These are phyloP conservation scores for Tylopilus rubrobrunneus DNA, from an alignment of 768 basidiomycete species.

Conservation along the genomic window DNA sequence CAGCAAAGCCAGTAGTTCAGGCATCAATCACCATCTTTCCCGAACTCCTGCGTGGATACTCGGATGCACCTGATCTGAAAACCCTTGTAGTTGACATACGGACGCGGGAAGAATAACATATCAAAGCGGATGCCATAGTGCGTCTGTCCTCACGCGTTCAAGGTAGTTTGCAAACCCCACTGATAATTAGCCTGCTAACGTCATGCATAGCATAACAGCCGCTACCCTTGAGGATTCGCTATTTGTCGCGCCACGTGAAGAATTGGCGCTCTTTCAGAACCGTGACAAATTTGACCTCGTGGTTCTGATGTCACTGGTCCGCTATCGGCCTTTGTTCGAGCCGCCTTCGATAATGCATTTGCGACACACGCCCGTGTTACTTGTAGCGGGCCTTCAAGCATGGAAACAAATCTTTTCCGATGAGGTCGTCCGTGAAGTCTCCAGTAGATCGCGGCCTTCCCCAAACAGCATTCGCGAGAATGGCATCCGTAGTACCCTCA, in stretches of 20 bases:
- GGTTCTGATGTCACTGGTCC: slow-evolving; percentile 52
- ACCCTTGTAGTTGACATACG: slow-evolving; percentile 82
- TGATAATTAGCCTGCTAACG: slow-evolving; percentile 8
- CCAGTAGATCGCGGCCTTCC: slow-evolving; percentile 11
- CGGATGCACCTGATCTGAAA: slow-evolving; percentile 44
- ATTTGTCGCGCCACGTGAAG: slow-evolving; percentile 61
- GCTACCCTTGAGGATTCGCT: slow-evolving; percentile 71
- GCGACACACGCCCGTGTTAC: slow-evolving; percentile 72
- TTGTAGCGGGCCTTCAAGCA: slow-evolving; percentile 79
- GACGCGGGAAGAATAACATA: slow-evolving; percentile 70
- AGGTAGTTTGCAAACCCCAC: slow-evolving; percentile 44
- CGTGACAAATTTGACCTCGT: slow-evolving; percentile 89
- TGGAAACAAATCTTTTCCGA: slow-evolving; percentile 66
- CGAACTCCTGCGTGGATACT: slow-evolving; percentile 54
- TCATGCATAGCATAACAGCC: slow-evolving; percentile 53
- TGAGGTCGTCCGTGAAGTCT: slow-evolving; percentile 29
- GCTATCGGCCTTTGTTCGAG: slow-evolving; percentile 55
- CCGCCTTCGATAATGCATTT: slow-evolving; percentile 70
- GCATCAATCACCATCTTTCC: slow-evolving; percentile 58
- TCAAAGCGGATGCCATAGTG: slow-evolving; percentile 63
- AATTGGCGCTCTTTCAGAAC: slow-evolving; percentile 72
- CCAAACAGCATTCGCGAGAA: slow-evolving; percentile 23
- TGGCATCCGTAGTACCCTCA: slow-evolving; percentile 25
- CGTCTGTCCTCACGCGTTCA: slow-evolving; percentile 63
- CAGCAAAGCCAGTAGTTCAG: slow-evolving; percentile 47